Evolutionary conservation across 306 rosid species (phyloP), one percentile per base, ranked within the genome.

Genomic region (Corylus avellana): DNA sequence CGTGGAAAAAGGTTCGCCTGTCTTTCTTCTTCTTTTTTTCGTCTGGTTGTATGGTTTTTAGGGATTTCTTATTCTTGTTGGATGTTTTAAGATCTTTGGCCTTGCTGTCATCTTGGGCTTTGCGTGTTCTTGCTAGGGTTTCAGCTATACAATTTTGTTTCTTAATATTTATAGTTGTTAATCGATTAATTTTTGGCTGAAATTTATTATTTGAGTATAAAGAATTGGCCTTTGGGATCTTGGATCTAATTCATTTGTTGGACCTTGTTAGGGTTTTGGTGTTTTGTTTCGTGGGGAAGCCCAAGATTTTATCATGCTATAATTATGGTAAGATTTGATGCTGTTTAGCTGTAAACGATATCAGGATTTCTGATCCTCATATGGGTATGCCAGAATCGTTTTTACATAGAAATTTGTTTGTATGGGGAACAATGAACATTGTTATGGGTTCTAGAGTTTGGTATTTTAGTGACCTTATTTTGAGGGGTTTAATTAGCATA

Each of bases 211-310:
- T 46, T 3, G 71, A 71, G 7, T 20, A 25, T 59, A 2, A 25
- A 29, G 20, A 8, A 50, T 8, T 27, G 49, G 74, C 54, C 46
- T 73, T 79, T 22, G 76, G 48, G 39, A 69, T 70, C 53, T 18
- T 46, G 75, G 69, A 2, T 42, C 17, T 74, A 29, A 6, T 35
- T 37, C 27, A 42, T 58, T 12, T n/a, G 35, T 4, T 57, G 50
- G 79, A 76, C 77, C 73, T 81, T 50, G 70, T 57, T 75, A 16
- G 61, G 51, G 37, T 56, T 39, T 56, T 75, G 12, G 16, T 62
- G 8, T 58, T 49, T 58, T 69, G 12, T 4, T 68, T 51, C n/a
- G 18, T 1, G 27, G 72, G 16, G 20, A 17, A 68, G 42, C 72
- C 72, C 51, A 18, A 9, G 72, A 67, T 68, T 67, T 42, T 18